Conservation (phyloP, 2,329 filamentous ascomycete species). For the Grosmannia serpens region DNA sequence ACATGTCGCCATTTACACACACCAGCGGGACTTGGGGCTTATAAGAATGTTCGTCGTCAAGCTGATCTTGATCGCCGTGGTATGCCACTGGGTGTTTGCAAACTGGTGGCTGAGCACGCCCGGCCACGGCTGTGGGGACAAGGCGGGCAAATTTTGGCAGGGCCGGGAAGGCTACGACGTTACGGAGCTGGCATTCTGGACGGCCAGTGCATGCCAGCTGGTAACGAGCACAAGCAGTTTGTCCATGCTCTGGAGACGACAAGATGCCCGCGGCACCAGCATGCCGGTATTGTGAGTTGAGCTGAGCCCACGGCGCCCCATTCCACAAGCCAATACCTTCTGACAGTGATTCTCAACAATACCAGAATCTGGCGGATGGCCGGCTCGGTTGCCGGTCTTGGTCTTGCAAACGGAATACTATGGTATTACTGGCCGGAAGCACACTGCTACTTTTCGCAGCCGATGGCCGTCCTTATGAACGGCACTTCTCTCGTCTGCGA, state of each 20-base stretch:
- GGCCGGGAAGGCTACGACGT: constrained; percentile 30
- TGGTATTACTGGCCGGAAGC: constrained; percentile 41
- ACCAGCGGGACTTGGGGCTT: too few relatives aligned
- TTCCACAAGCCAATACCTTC: background rate
- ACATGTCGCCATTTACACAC: too few relatives aligned
- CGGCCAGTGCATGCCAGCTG: constrained; percentile 31
- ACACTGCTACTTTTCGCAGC: constrained; percentile 33
- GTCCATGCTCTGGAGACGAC: constrained; percentile 31
- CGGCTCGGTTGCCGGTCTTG: constrained; percentile 30
- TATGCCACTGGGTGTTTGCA: constrained; percentile 30
- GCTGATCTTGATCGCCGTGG: constrained; percentile 22
- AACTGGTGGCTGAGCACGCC: constrained; percentile 35
- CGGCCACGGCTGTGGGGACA: constrained; percentile 24
- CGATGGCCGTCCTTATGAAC: constrained; percentile 29
- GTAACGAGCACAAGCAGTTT: constrained; percentile 27
- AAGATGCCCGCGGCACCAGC: constrained; percentile 35
- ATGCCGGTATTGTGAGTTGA: constrained; percentile 33
- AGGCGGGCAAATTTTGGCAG: constrained; percentile 33
- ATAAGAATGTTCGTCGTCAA: constrained; percentile 16
- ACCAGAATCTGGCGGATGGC: constrained; percentile 30
- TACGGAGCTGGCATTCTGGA: constrained; percentile 38
- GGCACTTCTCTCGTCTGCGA: constrained; percentile 29
- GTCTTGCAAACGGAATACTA: constrained; percentile 25
- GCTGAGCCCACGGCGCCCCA: background rate
- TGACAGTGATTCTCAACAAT: background rate